Evolutionary conservation across 1,284 basidiomycete genomes (phyloP), one percentile per base, ranked within the genome.

Genomic region (Cutaneotrichosporon sp.): DNA sequence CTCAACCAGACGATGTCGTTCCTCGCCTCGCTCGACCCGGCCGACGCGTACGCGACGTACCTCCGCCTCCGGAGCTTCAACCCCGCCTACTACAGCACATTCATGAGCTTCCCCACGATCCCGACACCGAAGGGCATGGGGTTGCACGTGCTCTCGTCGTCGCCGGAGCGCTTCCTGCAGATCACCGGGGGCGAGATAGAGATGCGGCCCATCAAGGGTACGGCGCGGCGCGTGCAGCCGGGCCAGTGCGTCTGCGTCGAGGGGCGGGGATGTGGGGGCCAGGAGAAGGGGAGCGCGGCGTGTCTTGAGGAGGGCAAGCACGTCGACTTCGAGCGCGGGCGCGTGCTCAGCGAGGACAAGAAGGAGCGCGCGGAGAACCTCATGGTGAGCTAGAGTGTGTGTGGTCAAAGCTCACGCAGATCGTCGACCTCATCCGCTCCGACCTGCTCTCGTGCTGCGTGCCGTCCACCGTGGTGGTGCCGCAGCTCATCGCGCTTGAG

Each of bases 351-450:
- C 24, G 87, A 86, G 6, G 94, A 91, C 74, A 81, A 83, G 46
- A 99, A 98, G 79, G 95, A 99, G 77, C 87, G 95, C 1, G 95
- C 95, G 0, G 95, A 98, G 81, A 99, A 99, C 75, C 81, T 98
- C 57, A 98, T 99, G 95, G 80, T 81, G 60, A 68, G 79, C 64
- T 6, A 1, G 4, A 14, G 11, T 18, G n/a, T 10, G 9, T 9
- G 11, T 11, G 18, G 14, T 2, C n/a, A n/a, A n/a, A 45, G 29
- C 59, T 64, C 10, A 67, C 58, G 0, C 36, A 82, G 80, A 98
- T 99, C 68, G 95, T 97, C 24, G 95, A 98, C 74, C 84, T 98
- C 45, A 97, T 97, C 70, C 87, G 94, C 16, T 91, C 97, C 62
- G 95, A 99, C 79, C 82, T 99, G 33, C 87, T 82, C 80, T 87